Evolutionary conservation across 306 rosid genomes (phyloP).

Genomic region (Potentilla sterilis): DNA sequence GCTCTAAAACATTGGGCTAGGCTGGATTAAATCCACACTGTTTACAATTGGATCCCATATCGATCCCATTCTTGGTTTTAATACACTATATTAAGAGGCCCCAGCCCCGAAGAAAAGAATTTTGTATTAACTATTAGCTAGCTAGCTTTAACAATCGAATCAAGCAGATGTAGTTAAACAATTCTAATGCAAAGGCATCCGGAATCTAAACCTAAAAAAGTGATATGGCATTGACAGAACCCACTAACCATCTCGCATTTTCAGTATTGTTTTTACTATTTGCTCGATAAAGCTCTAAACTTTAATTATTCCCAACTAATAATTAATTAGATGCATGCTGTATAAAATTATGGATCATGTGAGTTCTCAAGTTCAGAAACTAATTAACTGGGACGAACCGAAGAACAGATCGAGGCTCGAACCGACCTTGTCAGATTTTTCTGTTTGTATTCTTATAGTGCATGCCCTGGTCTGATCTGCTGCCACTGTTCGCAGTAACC

Average conservation of each 20-base stretch:
- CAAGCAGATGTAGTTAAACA: background rate
- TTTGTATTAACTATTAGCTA: too few relatives aligned
- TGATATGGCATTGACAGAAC: background rate
- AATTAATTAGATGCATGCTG: background rate
- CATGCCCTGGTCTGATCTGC: background rate
- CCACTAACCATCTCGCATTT: background rate
- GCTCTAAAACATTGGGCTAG: too few relatives aligned
- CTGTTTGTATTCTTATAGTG: background rate
- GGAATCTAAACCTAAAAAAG: background rate
- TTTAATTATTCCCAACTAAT: background rate
- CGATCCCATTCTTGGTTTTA: too few relatives aligned
- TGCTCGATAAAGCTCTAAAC: background rate
- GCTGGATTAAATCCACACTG: too few relatives aligned
- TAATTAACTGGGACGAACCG: too few relatives aligned
- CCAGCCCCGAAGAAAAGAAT: too few relatives aligned
- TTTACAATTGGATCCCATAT: too few relatives aligned
- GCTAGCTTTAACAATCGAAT: background rate
- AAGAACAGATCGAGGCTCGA: too few relatives aligned
- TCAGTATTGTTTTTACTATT: background rate
- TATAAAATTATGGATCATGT: background rate
- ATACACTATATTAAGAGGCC: too few relatives aligned
- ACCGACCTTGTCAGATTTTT: constrained; percentile 32
- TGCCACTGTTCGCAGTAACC: background rate
- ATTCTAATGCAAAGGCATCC: background rate
- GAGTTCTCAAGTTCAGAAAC: background rate